phyloP scores from a whole-genome alignment of 2,329 filamentous ascomycete genomes.

The Aplosporella prunicola region DNA sequence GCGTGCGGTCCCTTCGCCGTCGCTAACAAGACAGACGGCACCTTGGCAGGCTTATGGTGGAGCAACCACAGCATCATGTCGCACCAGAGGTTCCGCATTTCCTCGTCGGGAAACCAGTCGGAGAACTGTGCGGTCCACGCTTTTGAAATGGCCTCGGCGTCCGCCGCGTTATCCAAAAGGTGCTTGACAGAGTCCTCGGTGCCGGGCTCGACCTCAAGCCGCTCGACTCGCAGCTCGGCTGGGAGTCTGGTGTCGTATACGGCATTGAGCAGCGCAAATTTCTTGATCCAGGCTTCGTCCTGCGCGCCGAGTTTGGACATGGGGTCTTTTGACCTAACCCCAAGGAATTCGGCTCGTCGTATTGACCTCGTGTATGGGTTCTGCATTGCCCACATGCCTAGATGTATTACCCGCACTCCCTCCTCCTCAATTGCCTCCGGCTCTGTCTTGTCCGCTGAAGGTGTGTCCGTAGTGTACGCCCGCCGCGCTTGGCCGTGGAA shows the following conservation, averaged over 20 bases:
- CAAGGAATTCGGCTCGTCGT: no score
- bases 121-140: constrained; percentile 1
- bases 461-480: neutral
- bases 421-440: no score
- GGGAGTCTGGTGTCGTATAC: constrained; percentile 3
- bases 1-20: constrained; percentile 24
- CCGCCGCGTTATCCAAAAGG: neutral
- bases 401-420: no score
- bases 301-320: no score
- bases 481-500: neutral
- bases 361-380: no score
- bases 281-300: constrained; percentile 9
- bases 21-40: constrained; percentile 34
- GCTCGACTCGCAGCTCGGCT: neutral
- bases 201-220: constrained; percentile 4
- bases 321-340: no score
- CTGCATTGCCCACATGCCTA: no score
- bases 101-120: neutral
- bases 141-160: neutral
- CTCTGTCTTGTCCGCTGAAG: no score
- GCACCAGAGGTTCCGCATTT: constrained; percentile 26
- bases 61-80: constrained; percentile 38
- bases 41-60: constrained; percentile 27
- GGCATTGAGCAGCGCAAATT: constrained; percentile 2
- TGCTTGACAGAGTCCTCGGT: constrained; percentile 7